A percentile compares a stretch with the other conserved stretches of the same genome.
Conservation (phyloP, 495 filamentous ascomycete species). For the Cairneyella variabilis region DNA sequence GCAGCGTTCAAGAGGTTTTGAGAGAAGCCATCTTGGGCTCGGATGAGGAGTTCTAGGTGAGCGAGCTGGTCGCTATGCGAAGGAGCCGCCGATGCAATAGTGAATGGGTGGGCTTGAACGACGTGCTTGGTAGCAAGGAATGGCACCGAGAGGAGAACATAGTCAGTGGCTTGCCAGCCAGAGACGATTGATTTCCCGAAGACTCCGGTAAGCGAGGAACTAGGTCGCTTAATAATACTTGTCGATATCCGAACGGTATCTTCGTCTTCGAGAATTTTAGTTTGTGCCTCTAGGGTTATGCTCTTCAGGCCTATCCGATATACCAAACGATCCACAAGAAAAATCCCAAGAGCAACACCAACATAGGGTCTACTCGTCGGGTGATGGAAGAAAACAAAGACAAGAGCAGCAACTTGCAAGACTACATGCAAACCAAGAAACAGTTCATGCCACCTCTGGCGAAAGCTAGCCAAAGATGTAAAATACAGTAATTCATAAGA, state of each 20-base stretch:
- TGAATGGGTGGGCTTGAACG: constrained; percentile 57
- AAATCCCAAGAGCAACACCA: constrained; percentile 43
- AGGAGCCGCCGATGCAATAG: constrained; percentile 51
- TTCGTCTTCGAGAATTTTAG: constrained; percentile 44
- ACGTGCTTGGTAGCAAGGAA: constrained; percentile 39
- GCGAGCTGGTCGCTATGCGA: constrained; percentile 22
- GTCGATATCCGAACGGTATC: constrained; percentile 46
- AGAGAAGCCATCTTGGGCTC: constrained; percentile 56
- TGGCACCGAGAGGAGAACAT: constrained; percentile 56
- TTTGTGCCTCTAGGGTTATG: constrained; percentile 35
- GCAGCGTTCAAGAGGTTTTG: constrained; percentile 48
- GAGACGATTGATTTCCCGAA: constrained; percentile 34
- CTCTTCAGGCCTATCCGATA: constrained; percentile 48
- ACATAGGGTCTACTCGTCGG: constrained; percentile 35
- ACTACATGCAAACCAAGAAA: constrained; percentile 54
- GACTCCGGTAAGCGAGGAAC: constrained; percentile 2
- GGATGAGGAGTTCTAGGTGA: constrained; percentile 49
- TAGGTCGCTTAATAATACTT: constrained; percentile 20
- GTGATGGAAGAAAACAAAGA: constrained; percentile 54
- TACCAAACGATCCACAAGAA: constrained; percentile 53
- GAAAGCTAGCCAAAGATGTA: constrained; percentile 46
- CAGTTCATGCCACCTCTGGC: constrained; percentile 51
- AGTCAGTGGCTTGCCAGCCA: constrained; percentile 55
- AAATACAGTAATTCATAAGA: constrained; percentile 49
- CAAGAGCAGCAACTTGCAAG: constrained; percentile 46